Evolutionary conservation across 1,284 basidiomycete genomes (phyloP).

Genomic region (Sutorius eximius): DNA sequence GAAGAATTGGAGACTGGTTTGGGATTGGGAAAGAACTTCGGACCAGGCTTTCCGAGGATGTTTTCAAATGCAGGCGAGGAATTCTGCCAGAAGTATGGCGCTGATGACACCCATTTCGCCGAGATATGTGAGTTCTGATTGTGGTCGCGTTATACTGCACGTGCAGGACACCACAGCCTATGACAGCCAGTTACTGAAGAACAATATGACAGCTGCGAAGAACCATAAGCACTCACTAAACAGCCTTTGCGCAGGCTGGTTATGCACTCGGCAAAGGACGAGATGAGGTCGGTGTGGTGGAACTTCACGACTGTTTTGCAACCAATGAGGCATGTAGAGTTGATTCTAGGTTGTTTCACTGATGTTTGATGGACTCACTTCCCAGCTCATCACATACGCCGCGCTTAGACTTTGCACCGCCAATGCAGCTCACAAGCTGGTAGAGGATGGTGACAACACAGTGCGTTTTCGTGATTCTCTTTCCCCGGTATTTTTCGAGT

Average conservation of each 20-base stretch:
- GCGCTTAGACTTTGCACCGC: slow-evolving; percentile 73
- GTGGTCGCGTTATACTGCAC: neutral
- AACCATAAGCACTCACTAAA: slow-evolving; percentile 82
- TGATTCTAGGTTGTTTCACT: neutral
- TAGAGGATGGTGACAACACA: slow-evolving; percentile 81
- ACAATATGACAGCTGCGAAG: slow-evolving; percentile 60
- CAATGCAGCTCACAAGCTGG: slow-evolving; percentile 73
- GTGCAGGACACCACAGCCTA: neutral
- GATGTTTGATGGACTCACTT: neutral
- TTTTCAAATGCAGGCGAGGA: slow-evolving; percentile 82
- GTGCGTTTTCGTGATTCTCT: slow-evolving; percentile 39
- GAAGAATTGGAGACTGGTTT: slow-evolving; percentile 54
- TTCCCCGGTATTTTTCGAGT: neutral
- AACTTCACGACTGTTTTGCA: slow-evolving; percentile 85
- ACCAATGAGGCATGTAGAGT: slow-evolving; percentile 61
- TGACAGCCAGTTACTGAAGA: neutral
- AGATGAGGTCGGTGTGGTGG: slow-evolving; percentile 79
- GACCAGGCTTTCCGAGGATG: slow-evolving; percentile 71
- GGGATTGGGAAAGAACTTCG: slow-evolving; percentile 59
- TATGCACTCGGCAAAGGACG: slow-evolving; percentile 63
- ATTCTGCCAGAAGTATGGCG: slow-evolving; percentile 77
- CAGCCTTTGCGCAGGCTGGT: slow-evolving; percentile 75
- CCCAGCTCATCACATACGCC: slow-evolving; percentile 81
- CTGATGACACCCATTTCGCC: slow-evolving; percentile 66
- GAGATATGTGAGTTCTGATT: slow-evolving; percentile 62